Evolutionary conservation across 768 basidiomycete species (phyloP).

Genomic region (Lactarius deliciosus): DNA sequence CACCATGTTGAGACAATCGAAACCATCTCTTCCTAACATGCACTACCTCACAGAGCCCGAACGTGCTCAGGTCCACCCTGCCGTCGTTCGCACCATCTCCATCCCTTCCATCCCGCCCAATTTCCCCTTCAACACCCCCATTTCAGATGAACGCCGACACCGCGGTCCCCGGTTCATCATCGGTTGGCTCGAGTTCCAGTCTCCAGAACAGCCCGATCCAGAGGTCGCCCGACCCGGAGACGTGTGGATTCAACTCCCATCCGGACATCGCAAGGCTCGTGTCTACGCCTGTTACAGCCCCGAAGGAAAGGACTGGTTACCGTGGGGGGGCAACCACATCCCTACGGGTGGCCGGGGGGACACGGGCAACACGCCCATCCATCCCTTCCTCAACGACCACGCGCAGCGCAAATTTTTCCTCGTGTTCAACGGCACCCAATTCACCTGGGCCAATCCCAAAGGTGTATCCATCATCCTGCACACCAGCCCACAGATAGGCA

Average conservation of each 20-base stretch:
- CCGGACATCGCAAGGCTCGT: slow-evolving; percentile 25
- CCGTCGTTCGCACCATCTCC: slow-evolving; percentile 11
- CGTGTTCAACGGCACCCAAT: slow-evolving; percentile 19
- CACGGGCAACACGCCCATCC: slow-evolving; percentile 7
- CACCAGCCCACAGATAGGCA: neutral
- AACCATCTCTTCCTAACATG: slow-evolving; percentile 13
- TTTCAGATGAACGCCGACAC: neutral
- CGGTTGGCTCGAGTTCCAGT: slow-evolving; percentile 25
- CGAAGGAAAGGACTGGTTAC: slow-evolving; percentile 21
- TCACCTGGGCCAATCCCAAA: slow-evolving; percentile 22
- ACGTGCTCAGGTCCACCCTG: slow-evolving; percentile 18
- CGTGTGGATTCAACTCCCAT: slow-evolving; percentile 24
- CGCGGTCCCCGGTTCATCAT: slow-evolving; percentile 23
- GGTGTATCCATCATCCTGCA: slow-evolving; percentile 16
- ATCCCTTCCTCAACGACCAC: slow-evolving; percentile 23
- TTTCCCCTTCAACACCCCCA: slow-evolving; percentile 22
- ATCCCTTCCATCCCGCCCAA: slow-evolving; percentile 19
- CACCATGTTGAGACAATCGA: neutral
- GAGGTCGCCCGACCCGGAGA: slow-evolving; percentile 25
- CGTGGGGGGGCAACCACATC: slow-evolving; percentile 18
- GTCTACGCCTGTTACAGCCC: slow-evolving; percentile 22
- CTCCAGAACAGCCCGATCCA: slow-evolving; percentile 22
- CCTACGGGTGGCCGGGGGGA: neutral
- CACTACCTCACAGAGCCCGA: slow-evolving; percentile 23
- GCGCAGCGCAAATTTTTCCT: slow-evolving; percentile 25